Evolutionary conservation across 345 rosid species (phyloP), one percentile per base, ranked within the genome.

Genomic region (Aurinia saxatilis): DNA sequence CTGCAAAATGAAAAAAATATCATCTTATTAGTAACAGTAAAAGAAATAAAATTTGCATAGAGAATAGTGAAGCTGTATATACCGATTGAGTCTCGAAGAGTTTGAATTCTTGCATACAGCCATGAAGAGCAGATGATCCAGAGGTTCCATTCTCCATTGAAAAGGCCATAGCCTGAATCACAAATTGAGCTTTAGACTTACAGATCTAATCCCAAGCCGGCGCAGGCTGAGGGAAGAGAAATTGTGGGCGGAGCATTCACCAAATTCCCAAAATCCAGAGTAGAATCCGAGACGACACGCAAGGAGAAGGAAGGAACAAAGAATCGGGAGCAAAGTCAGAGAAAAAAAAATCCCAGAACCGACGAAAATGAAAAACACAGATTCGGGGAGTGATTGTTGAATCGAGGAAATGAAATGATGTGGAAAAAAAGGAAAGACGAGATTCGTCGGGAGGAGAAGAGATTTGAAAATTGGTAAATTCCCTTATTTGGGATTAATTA

Each of bases 61-160:
- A 51, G 42, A 34, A 34, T 2, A 15, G 5, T 25, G 8, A 60
- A 41, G 17, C 18, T 15, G 39, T 57, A 46, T 52, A n/a, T 55
- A 71, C 75, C 50, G 75, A 57, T 18, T 18, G 75, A 50, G 75
- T 71, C 66, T 71, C 66, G 5, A 71, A 71, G 66, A 71, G 75
- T 46, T 71, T 71, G 56, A 64, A 71, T 18, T 71, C 44, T 50
- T 71, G 75, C 71, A 71, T 71, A 65, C 49, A 71, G 36, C 55
- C 66, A 0, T 57, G 42, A 44, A 57, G 56, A 1, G 71, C 7
- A 44, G 70, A 58, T 49, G 59, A 56, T 56, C 59, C 18, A 31
- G 75, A 64, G 50, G 30, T 42, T 27, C 70, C 75, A 27, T 71
- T 64, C 29, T 64, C 71, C 61, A 50, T 27, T 34, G 70, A 50